Evolutionary conservation across 306 rosid species (phyloP), one percentile per base, ranked within the genome.

Genomic region (Cajanus cajan): DNA sequence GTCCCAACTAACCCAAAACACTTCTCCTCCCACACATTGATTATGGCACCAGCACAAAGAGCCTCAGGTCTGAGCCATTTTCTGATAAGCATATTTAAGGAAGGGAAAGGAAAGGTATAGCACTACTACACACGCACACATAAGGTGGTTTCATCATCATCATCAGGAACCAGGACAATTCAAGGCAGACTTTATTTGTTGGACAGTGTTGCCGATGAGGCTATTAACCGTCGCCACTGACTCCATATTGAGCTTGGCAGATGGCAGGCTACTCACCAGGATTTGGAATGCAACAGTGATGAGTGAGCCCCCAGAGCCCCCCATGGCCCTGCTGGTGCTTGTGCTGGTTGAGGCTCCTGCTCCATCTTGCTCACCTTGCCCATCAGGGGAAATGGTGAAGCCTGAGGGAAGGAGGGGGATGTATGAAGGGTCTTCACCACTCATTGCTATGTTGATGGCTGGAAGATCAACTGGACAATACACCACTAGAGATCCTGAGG

Each of bases 321-420:
- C 75, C 19, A 37, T 82, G 78, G 13, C 62, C n/a, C 78, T 77
- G 12, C 71, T 62, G 8, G 86, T 22, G 86, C 31, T 66, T 2
- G 86, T 67, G 80, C 98, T 90, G 0, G 87, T 88, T 0, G 97
- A 91, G 5, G 96, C 91, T 0, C 92, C 91, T 0, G 75, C 85
- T 1, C 64, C 79, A 6, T 80, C 90, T 48, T 71, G 86, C 2
- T 83, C 84, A 0, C 11, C 4, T 24, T 87, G 77, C 5, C 98
- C 97, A 4, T 94, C 97, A 0, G 98, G 92, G 15, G 89, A 11
- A 11, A 95, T 90, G 11, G 96, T 80, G 85, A 95, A 95, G 4
- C 98, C 98, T 0, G 98, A 92, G 0, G 98, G 98, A 0, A 91
- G 88, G n/a, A 95, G 69, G 0, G 98, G 98, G 37, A 95, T 91